Evolutionary conservation across 2,329 filamentous ascomycete genomes (phyloP).

Genomic region (Fusarium sp.): DNA sequence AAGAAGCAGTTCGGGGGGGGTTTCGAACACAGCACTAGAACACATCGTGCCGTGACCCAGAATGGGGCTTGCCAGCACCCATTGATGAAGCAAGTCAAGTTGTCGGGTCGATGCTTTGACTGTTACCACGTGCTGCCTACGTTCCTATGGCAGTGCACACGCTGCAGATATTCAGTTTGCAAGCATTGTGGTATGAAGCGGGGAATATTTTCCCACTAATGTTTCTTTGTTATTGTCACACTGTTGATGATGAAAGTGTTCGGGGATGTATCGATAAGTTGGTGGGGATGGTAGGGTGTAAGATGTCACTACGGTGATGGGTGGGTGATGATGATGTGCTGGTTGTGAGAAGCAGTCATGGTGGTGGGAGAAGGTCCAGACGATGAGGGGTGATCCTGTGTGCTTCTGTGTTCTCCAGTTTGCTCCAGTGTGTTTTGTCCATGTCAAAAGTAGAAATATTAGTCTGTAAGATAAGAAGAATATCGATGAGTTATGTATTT

Average conservation of each 20-base stretch:
- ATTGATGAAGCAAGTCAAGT: not conserved
- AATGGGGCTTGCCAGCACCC: not conserved
- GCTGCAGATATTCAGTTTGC: not conserved
- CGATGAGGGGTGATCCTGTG: not conserved
- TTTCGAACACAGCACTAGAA: not conserved
- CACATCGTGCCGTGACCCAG: too few species aligned
- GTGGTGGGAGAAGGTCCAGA: not conserved
- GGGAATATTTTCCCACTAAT: not conserved
- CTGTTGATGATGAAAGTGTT: not conserved
- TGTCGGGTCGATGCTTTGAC: not conserved
- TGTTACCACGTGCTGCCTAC: not conserved
- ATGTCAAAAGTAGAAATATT: not conserved
- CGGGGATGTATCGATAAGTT: not conserved
- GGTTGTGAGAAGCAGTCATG: not conserved
- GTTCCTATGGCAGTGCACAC: not conserved
- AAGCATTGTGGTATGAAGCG: not conserved
- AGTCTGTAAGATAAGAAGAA: not conserved
- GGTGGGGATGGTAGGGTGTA: too few species aligned
- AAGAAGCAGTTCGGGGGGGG: not conserved
- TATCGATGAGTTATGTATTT: not conserved
- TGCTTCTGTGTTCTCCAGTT: not conserved
- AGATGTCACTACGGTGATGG: not conserved
- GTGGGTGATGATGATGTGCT: not conserved
- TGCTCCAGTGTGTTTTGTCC: not conserved
- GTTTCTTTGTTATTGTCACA: not conserved